Evolutionary conservation across 805 yeast genomes (phyloP).

Genomic region (Ogataea henricii): DNA sequence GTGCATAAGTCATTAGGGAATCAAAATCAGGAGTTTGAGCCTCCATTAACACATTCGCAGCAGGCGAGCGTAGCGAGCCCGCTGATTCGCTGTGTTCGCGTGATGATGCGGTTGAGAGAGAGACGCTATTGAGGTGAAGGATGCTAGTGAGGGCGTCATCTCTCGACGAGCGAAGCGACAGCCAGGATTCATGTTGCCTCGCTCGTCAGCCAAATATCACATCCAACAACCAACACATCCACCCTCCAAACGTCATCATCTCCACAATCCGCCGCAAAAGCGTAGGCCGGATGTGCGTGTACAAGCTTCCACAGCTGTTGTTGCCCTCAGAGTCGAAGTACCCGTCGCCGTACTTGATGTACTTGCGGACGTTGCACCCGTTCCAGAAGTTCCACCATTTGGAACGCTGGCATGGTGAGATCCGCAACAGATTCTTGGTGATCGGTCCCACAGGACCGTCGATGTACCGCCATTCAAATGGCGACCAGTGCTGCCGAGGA

Average conservation of each 20-base stretch:
- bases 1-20: neutral
- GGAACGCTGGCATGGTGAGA: conserved; percentile 74
- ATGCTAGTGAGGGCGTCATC: no score
- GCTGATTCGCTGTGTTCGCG: no score
- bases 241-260: conserved; percentile 46
- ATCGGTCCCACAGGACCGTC: conserved; percentile 95
- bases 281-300: conserved; percentile 26
- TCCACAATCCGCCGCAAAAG: conserved; percentile 36
- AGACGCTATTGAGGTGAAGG: no score
- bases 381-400: conserved; percentile 93
- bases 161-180: no score
- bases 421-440: conserved; percentile 68
- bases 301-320: conserved; percentile 62
- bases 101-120: no score
- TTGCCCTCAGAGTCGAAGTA: conserved; percentile 79
- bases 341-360: conserved; percentile 82
- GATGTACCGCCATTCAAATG: conserved; percentile 87
- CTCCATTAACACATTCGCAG: neutral
- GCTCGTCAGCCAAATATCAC: conserved; percentile 38
- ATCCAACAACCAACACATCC: conserved; percentile 46
- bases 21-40: neutral
- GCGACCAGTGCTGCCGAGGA: conserved; percentile 81
- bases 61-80: no score
- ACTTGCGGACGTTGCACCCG: conserved; percentile 76
- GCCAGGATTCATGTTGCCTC: no score